A percentile compares a stretch with the other conserved stretches of the same genome.
Conservation (phyloP, 768 basidiomycete genomes). For the Strobilomyces echinocephalus region DNA sequence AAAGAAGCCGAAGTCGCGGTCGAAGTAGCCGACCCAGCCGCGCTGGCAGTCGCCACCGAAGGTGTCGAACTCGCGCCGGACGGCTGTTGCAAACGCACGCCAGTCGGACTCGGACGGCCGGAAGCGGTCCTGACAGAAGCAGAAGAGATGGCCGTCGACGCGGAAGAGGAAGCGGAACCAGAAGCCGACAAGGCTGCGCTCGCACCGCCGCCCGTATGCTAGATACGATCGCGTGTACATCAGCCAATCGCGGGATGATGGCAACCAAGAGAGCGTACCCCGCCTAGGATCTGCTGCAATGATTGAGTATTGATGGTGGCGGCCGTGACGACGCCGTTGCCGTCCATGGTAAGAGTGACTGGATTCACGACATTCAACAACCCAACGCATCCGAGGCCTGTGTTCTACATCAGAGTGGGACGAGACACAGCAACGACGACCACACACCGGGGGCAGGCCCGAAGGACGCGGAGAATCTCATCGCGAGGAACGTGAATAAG, state of each 20-base stretch:
- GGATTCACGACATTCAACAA: conserved; percentile 23
- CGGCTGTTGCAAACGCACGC: background rate
- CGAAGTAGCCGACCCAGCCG: too few relatives aligned
- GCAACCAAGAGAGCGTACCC: background rate
- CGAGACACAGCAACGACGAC: background rate
- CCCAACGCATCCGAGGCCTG: conserved; percentile 21
- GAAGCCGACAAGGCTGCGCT: background rate
- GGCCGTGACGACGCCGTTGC: conserved; percentile 24
- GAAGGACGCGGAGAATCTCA: conserved; percentile 24
- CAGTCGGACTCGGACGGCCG: background rate
- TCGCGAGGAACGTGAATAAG: conserved; percentile 27
- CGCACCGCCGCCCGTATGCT: background rate
- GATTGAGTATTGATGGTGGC: conserved; percentile 20
- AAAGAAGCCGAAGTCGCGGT: background rate
- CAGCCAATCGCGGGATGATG: background rate
- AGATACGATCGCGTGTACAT: background rate
- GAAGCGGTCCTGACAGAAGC: background rate
- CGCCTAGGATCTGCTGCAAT: conserved; percentile 15
- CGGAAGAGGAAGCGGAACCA: background rate
- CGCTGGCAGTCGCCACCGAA: background rate
- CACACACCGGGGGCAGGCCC: conserved; percentile 23
- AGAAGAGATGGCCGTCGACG: background rate
- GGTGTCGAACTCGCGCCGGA: too few relatives aligned
- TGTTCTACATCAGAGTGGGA: background rate
- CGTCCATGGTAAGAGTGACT: conserved; percentile 21